Evolutionary conservation across 202 grass and related monocot species (phyloP), one percentile per base, ranked within the genome.

Genomic region (Elaeis oleifera): DNA sequence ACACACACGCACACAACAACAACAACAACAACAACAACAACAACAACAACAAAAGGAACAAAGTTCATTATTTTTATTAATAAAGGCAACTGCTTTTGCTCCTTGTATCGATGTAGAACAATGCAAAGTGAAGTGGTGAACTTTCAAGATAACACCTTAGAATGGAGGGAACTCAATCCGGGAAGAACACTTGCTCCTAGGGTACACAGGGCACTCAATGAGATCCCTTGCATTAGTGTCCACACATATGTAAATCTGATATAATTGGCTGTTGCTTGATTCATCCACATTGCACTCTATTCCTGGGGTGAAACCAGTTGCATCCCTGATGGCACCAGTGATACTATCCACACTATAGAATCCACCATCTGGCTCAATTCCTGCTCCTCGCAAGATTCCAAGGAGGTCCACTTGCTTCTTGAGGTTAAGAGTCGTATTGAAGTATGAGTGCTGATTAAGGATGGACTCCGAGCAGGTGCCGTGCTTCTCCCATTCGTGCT

Each of bases 401-500:
- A 96, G 86, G 44, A 88, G 75, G 36, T 58, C 54, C 26, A 83
- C 76, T 62, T 53, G 18, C 57, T 23, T 67, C 25, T 79, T 81
- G 54, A 96, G 70, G 65, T 74, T 8, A 51, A 96, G 81, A 28
- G 78, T 81, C 0, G 81, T 5, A 63, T 76, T 27, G 84, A 96
- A 96, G 73, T 96, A 96, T 58, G 64, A 36, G 72, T 79, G 83
- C 86, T 90, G 74, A 50, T 96, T 60, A 74, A 96, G 80, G 48
- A 80, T 2, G 59, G 70, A 22, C 49, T 60, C 51, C 1, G 90
- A 76, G 68, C 90, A 90, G 53, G 90, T 90, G 76, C 90, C 90
- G 73, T 96, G 90, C 77, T 96, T 96, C 59, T 85, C 78, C 90
- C 90, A 90, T 68, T 88, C 90, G 54, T 96, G 90, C 15, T 44